Evolutionary conservation across 108 stramenopile species (phyloP).

Genomic region (Cyclotella atomus): DNA sequence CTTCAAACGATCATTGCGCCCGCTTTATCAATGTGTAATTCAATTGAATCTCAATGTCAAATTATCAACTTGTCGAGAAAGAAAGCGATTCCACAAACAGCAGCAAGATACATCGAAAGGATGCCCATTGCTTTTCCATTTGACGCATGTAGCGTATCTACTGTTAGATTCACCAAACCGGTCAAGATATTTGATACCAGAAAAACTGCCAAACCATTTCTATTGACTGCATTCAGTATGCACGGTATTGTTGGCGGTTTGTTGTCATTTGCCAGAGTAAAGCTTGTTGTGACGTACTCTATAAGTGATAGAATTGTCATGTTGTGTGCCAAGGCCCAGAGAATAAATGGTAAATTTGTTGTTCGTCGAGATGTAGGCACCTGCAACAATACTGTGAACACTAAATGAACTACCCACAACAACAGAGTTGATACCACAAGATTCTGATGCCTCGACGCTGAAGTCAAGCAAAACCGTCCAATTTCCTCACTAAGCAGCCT

Average conservation of each 20-base stretch:
- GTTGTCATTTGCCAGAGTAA: constrained; percentile 1
- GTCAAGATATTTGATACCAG: constrained; percentile 88
- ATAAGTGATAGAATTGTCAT: constrained; percentile 49
- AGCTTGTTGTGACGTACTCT: constrained; percentile 17
- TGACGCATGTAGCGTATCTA: constrained; percentile 77
- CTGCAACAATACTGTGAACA: constrained; percentile 18
- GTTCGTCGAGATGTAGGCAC: constrained; percentile 81
- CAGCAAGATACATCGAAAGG: constrained; percentile 60
- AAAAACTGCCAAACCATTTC: constrained; percentile 84
- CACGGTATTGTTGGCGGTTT: constrained; percentile 35
- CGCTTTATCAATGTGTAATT: too few species aligned
- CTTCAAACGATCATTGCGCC: too few species aligned
- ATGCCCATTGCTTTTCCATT: constrained; percentile 60
- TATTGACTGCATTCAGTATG: constrained; percentile 69
- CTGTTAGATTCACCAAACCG: constrained; percentile 82
- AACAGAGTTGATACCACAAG: constrained; percentile 24
- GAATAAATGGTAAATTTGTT: constrained; percentile 73
- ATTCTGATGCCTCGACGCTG: constrained; percentile 8
- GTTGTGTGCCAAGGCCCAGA: constrained; percentile 80
- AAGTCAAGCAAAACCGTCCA: constrained; percentile 51
- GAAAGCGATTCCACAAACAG: constrained; percentile 53
- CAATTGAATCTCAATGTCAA: too few species aligned
- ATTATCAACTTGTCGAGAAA: constrained; percentile 24
- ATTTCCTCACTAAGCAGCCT: constrained; percentile 69
- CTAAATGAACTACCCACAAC: constrained; percentile 49